A percentile compares a stretch with the other conserved stretches of the same genome.
These are phyloP conservation scores for Neurospora sp. DNA, from an alignment of 495 filamentous ascomycete species.

Conservation along the genomic window DNA sequence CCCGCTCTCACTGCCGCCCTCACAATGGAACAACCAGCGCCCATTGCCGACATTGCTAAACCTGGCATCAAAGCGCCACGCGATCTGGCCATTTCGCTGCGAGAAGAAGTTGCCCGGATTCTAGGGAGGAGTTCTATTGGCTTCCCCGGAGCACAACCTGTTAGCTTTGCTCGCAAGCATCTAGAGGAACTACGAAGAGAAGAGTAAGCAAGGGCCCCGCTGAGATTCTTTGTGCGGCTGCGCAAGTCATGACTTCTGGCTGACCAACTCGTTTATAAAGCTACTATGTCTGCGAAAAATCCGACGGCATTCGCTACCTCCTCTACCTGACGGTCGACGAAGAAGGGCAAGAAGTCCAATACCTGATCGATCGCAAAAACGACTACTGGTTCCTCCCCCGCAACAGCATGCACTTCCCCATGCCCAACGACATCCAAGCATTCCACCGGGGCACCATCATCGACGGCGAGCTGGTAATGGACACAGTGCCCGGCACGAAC, in stretches of 20 bases:
- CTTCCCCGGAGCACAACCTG: constrained; percentile 93
- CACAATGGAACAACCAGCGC: constrained; percentile 19
- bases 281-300: constrained; percentile 98
- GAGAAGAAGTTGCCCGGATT: constrained; percentile 63
- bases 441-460: constrained; percentile 78
- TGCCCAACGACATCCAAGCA: constrained; percentile 43
- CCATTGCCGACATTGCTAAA: constrained; percentile 35
- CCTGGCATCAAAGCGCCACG: constrained; percentile 58
- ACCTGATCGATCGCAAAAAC: constrained; percentile 94
- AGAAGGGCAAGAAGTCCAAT: constrained; percentile 47
- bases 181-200: constrained; percentile 62
- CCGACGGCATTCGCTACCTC: constrained; percentile 88
- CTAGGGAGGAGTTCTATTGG: constrained; percentile 52
- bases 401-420: constrained; percentile 72
- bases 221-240: constrained; percentile 1
- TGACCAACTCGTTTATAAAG: constrained; percentile 20
- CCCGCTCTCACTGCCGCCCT: background rate
- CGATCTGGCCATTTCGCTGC: constrained; percentile 48
- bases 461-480: constrained; percentile 87
- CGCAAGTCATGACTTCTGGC: background rate
- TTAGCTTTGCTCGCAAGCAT: constrained; percentile 75
- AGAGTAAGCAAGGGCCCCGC: constrained; percentile 41
- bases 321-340: constrained; percentile 65
- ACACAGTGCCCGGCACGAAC: constrained; percentile 42
- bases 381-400: constrained; percentile 72